A percentile compares a stretch with the other conserved stretches of the same genome.
Conservation (phyloP, 352 stramenopile genomes). For the Phytophthora crassamura region DNA sequence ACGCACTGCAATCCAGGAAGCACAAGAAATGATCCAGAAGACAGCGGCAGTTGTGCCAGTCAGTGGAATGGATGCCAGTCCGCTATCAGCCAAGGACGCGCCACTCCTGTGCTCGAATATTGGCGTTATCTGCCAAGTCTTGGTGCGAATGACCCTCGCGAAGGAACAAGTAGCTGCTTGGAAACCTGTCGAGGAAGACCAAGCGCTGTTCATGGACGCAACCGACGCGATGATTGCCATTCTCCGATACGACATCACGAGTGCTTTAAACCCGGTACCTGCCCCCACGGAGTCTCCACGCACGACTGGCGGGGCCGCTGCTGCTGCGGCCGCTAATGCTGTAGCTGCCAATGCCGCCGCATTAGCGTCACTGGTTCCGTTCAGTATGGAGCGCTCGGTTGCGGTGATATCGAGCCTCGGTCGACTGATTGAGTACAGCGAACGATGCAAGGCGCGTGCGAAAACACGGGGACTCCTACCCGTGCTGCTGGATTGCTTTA, state of each 20-base stretch:
- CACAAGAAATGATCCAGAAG: slow-evolving; percentile 26
- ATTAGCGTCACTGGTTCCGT: slow-evolving; percentile 37
- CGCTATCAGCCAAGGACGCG: slow-evolving; percentile 39
- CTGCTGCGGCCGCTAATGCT: slow-evolving; percentile 26
- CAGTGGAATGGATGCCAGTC: slow-evolving; percentile 33
- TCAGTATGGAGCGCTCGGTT: slow-evolving; percentile 38
- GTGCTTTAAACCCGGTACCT: slow-evolving; percentile 20
- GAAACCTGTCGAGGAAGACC: background rate
- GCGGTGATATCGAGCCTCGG: slow-evolving; percentile 54
- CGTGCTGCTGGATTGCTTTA: slow-evolving; percentile 53
- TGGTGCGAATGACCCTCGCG: slow-evolving; percentile 48
- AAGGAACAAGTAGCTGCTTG: slow-evolving; percentile 22
- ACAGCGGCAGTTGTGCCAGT: slow-evolving; percentile 20
- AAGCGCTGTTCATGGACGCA: slow-evolving; percentile 20
- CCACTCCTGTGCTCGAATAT: slow-evolving; percentile 40
- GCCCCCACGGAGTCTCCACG: slow-evolving; percentile 18
- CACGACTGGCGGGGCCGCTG: slow-evolving; percentile 14
- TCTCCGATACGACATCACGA: slow-evolving; percentile 47
- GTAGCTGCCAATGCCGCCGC: slow-evolving; percentile 32
- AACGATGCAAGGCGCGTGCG: slow-evolving; percentile 44
- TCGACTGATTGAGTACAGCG: slow-evolving; percentile 53
- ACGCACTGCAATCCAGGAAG: slow-evolving; percentile 28
- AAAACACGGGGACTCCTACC: slow-evolving; percentile 46
- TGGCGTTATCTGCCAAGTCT: slow-evolving; percentile 40
- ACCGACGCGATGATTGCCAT: slow-evolving; percentile 49